Evolutionary conservation across 331 rosid genomes (phyloP).

Genomic region (Stylosanthes scabra): DNA sequence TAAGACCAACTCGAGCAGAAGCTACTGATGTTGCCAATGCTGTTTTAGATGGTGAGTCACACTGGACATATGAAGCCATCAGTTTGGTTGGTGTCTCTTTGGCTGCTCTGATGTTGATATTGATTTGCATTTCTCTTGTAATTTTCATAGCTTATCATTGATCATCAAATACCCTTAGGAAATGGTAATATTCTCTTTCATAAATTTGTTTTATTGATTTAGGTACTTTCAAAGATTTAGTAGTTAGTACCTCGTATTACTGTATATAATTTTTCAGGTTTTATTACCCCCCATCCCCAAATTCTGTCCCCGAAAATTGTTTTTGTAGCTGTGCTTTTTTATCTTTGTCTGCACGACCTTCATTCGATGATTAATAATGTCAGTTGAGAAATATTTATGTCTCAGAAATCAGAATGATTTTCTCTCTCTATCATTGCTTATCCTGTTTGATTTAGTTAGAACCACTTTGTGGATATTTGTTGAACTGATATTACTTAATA

Average conservation of each 20-base stretch:
- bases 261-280: too few relatives aligned
- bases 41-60: constrained; percentile 86
- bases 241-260: not conserved
- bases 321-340: constrained; percentile 7
- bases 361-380: not conserved
- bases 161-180: constrained; percentile 7
- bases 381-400: constrained; percentile 1
- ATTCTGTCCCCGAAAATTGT: not conserved
- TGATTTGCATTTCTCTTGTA: constrained; percentile 1
- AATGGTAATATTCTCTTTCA: not conserved
- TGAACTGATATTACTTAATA: constrained; percentile 36
- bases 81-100: constrained; percentile 25
- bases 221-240: not conserved
- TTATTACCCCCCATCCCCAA: too few relatives aligned
- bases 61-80: constrained; percentile 28
- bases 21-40: constrained; percentile 99
- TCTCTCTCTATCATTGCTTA: not conserved
- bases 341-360: constrained; percentile 11
- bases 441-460: constrained; percentile 20
- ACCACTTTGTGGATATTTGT: constrained; percentile 15
- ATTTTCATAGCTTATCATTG: constrained; percentile 8
- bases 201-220: not conserved
- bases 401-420: not conserved
- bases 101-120: constrained; percentile 22
- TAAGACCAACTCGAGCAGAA: constrained; percentile 99